phyloP scores from a whole-genome alignment of 495 filamentous ascomycete genomes.

The Chaetomium fimeti region DNA sequence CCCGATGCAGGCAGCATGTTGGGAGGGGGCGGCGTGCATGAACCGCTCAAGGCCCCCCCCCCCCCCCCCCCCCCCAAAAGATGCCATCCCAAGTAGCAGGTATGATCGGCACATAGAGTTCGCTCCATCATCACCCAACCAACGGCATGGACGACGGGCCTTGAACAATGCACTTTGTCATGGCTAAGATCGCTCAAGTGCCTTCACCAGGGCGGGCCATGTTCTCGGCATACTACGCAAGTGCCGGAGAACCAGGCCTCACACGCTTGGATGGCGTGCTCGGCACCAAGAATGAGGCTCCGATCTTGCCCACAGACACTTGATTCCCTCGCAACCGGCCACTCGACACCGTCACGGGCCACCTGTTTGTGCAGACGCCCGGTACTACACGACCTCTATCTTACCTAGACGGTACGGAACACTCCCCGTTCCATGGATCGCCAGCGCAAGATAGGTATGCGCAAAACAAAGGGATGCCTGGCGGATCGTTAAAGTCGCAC shows the following conservation, averaged over 20 bases:
- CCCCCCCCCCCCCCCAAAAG: background rate
- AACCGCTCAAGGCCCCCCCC: background rate
- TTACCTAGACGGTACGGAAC: too few relatives aligned
- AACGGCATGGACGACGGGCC: background rate
- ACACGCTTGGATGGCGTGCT: too few relatives aligned
- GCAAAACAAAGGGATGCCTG: background rate
- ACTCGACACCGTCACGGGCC: background rate
- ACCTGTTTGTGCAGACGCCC: background rate
- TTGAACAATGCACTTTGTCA: background rate
- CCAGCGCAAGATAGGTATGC: background rate
- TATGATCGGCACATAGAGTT: constrained; percentile 18
- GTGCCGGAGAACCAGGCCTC: background rate
- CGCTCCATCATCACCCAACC: background rate
- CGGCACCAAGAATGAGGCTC: background rate
- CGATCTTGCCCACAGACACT: background rate
- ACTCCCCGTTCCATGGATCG: background rate
- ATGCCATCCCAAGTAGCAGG: background rate
- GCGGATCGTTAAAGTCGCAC: background rate
- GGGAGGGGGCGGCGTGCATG: background rate
- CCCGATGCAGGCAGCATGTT: background rate
- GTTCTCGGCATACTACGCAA: background rate
- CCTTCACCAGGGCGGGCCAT: background rate
- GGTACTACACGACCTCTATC: background rate
- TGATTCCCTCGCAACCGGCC: background rate
- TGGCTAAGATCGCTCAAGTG: background rate